These are phyloP conservation scores for Craterostigma plantagineum DNA, from an alignment of 257 asterid genomes.

Conservation along the genomic window DNA sequence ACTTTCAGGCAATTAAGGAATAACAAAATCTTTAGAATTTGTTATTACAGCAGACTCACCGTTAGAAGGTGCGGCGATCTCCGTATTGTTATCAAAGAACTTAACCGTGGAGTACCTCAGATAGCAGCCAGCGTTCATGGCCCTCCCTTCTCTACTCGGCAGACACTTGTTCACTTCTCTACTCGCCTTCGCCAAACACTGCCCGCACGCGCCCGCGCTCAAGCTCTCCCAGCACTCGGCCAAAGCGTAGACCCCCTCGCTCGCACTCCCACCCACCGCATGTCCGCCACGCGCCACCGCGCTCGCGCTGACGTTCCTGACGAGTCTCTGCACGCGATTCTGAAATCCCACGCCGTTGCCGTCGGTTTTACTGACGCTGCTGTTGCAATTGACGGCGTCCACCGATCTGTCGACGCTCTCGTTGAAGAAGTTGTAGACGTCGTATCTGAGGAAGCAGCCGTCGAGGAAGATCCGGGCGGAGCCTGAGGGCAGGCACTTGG, in stretches of 20 bases:
- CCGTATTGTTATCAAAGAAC: slow-evolving; percentile 24
- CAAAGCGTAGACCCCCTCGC: slow-evolving; percentile 59
- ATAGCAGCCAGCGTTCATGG: slow-evolving; percentile 68
- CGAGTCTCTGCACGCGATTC: slow-evolving; percentile 20
- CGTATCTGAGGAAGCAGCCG: slow-evolving; percentile 83
- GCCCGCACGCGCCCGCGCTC: slow-evolving; percentile 39
- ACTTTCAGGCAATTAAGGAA: too few relatives aligned
- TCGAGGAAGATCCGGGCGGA: slow-evolving; percentile 60
- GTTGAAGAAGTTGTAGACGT: slow-evolving; percentile 25
- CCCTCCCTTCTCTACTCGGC: slow-evolving; percentile 71
- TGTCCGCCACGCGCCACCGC: slow-evolving; percentile 28
- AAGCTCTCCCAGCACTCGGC: slow-evolving; percentile 82
- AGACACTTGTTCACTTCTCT: slow-evolving; percentile 28
- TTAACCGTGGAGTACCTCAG: slow-evolving; percentile 58
- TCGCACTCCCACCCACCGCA: slow-evolving; percentile 20
- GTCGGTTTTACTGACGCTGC: slow-evolving; percentile 7
- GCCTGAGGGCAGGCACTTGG: slow-evolving; percentile 48
- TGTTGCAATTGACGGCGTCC: slow-evolving; percentile 41
- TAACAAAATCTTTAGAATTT: too few relatives aligned
- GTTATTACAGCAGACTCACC: slow-evolving; percentile 3
- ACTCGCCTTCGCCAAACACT: slow-evolving; percentile 60
- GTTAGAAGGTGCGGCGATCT: slow-evolving; percentile 2
- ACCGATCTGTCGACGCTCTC: slow-evolving; percentile 26
- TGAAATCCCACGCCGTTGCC: slow-evolving; percentile 17
- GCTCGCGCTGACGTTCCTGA: slow-evolving; percentile 22